Evolutionary conservation across 345 rosid species (phyloP).

Genomic region (Carallia pectinifolia): DNA sequence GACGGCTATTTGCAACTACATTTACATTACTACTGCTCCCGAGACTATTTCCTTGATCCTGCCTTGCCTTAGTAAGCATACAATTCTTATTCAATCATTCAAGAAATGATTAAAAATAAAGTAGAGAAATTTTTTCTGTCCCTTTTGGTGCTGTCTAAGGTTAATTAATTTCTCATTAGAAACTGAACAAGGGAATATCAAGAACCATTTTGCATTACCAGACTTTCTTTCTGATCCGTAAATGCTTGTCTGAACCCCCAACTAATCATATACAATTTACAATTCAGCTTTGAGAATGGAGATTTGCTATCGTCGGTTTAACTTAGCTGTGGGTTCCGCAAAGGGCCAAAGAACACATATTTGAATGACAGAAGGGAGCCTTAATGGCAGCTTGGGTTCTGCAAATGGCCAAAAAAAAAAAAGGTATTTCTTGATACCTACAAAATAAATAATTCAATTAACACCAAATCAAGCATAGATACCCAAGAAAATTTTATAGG

Average conservation of each 20-base stretch:
- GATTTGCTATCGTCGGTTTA: not conserved
- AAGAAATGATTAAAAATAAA: not conserved
- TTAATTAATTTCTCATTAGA: constrained; percentile 1
- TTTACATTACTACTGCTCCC: constrained; percentile 47
- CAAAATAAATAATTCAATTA: too few species aligned
- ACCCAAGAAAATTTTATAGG: too few species aligned
- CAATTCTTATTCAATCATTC: not conserved
- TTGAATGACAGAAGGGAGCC: too few species aligned
- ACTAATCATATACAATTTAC: not conserved
- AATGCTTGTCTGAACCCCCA: not conserved
- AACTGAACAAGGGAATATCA: not conserved
- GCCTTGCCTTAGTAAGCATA: constrained; percentile 71
- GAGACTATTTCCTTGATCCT: constrained; percentile 53
- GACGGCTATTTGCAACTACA: constrained; percentile 64
- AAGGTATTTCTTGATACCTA: too few species aligned
- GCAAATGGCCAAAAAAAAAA: too few species aligned
- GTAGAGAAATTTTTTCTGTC: constrained; percentile 10
- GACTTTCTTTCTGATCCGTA: not conserved
- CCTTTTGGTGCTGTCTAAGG: not conserved
- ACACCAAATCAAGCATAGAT: too few species aligned
- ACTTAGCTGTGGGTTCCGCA: too few species aligned
- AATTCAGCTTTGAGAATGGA: not conserved
- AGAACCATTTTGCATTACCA: not conserved
- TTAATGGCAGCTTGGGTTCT: too few species aligned
- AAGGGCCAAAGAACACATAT: too few species aligned